Percentiles rank a stretch among this genome's conserved stretches.
These are phyloP conservation scores for Kodamaea anthophila DNA, from an alignment of 1,139 yeast genomes.

Conservation along the genomic window DNA sequence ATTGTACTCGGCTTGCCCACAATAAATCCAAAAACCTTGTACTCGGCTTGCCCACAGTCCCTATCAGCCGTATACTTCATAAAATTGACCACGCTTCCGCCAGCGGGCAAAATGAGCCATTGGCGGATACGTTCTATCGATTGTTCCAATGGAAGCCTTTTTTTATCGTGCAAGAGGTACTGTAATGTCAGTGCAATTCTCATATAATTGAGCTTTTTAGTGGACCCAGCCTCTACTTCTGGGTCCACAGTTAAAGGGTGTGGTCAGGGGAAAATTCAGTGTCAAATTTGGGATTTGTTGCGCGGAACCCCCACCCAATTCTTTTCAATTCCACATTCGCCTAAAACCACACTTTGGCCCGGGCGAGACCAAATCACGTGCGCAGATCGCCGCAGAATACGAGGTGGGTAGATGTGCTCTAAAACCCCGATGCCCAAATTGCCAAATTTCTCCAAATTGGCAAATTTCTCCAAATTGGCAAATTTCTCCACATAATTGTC, in stretches of 20 bases:
- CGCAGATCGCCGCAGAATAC: conserved; percentile 29
- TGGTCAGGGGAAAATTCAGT: conserved; percentile 33
- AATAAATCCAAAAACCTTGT: too few species aligned
- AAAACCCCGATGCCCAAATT: too few species aligned
- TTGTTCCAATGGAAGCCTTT: conserved; percentile 33
- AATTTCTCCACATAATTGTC: conserved; percentile 29
- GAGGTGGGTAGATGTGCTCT: conserved; percentile 33
- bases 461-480: conserved; percentile 24
- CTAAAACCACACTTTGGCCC: conserved; percentile 83
- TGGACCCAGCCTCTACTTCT: conserved; percentile 37
- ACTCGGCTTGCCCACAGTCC: too few species aligned
- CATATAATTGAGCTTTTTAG: conserved; percentile 34
- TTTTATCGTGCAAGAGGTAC: conserved; percentile 29
- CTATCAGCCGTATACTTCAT: conserved; percentile 33
- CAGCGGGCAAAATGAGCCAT: conserved; percentile 36
- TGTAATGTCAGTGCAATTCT: conserved; percentile 35
- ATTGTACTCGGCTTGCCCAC: conserved; percentile 36
- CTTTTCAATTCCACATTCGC: conserved; percentile 73
- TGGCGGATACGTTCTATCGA: conserved; percentile 34
- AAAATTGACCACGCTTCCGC: conserved; percentile 37
- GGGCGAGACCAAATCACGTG: too few species aligned
- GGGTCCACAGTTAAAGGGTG: conserved; percentile 37
- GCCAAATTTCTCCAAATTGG: conserved; percentile 31
- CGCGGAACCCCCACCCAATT: conserved; percentile 86
- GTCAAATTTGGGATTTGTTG: conserved; percentile 41